Evolutionary conservation across 1,284 basidiomycete genomes (phyloP).

Genomic region (Cutaneotrichosporon mucoides): DNA sequence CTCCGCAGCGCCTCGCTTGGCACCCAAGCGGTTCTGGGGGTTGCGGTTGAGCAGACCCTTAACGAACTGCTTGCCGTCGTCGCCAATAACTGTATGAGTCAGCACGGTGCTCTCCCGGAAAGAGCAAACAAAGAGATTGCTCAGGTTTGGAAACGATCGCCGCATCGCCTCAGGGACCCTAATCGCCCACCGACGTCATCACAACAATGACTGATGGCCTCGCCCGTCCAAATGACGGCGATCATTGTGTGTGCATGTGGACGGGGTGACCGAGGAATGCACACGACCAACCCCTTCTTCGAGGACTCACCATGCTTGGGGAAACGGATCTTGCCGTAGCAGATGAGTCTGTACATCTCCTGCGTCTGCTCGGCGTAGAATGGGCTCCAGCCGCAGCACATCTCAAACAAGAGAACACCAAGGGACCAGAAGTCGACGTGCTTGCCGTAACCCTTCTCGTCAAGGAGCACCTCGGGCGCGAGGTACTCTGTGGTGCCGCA

Average conservation of each 20-base stretch:
- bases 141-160: too few species aligned
- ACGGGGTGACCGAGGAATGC: too few species aligned
- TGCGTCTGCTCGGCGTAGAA: slow-evolving; percentile 99
- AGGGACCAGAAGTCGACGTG: slow-evolving; percentile 99
- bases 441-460: slow-evolving; percentile 98
- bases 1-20: slow-evolving; percentile 83
- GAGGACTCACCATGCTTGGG: slow-evolving; percentile 60
- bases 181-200: not conserved
- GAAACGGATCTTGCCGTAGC: slow-evolving; percentile 93
- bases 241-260: too few species aligned
- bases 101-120: not conserved
- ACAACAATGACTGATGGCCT: too few species aligned
- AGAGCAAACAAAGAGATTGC: too few species aligned
- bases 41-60: slow-evolving; percentile 97
- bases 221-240: too few species aligned
- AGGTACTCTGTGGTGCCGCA: slow-evolving; percentile 97
- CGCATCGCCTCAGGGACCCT: not conserved
- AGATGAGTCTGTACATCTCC: slow-evolving; percentile 99
- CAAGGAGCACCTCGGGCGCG: slow-evolving; percentile 96
- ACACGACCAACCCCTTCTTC: too few species aligned
- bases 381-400: slow-evolving; percentile 99
- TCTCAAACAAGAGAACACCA: slow-evolving; percentile 87
- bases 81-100: slow-evolving; percentile 63
- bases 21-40: slow-evolving; percentile 92
- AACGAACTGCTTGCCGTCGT: slow-evolving; percentile 99